Conservation (phyloP, 164 flowering plant species). For the Sedum album region DNA sequence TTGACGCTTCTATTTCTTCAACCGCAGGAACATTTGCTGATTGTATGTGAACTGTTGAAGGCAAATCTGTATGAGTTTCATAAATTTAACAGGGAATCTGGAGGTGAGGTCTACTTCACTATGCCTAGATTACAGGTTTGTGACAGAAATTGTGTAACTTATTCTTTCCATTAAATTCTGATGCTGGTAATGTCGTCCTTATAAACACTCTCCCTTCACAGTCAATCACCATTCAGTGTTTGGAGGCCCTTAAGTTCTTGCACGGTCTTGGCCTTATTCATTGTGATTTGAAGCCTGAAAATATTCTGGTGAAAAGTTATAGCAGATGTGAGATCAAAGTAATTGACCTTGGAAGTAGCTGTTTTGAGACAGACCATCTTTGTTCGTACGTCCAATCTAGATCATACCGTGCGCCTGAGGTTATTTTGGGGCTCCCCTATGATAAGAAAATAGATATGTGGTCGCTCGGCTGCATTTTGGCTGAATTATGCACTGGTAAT, state of each 20-base stretch:
- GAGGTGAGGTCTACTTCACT: slow-evolving; percentile 98
- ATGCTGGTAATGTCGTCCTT: slow-evolving; percentile 12
- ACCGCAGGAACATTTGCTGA: slow-evolving; percentile 87
- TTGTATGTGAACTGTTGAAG: slow-evolving; percentile 97
- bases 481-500: slow-evolving; percentile 97
- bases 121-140: slow-evolving; percentile 98
- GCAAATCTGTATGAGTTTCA: slow-evolving; percentile 97
- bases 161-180: not conserved
- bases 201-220: slow-evolving; percentile 40
- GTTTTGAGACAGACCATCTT: slow-evolving; percentile 15
- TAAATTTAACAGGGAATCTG: slow-evolving; percentile 96
- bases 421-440: slow-evolving; percentile 85
- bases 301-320: slow-evolving; percentile 11
- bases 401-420: slow-evolving; percentile 14
- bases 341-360: slow-evolving; percentile 96
- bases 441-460: slow-evolving; percentile 94
- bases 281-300: slow-evolving; percentile 70
- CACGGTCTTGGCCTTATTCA: slow-evolving; percentile 97
- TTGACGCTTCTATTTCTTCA: not conserved
- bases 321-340: slow-evolving; percentile 77
- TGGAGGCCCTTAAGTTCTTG: slow-evolving; percentile 91
- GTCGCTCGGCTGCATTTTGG: slow-evolving; percentile 99
- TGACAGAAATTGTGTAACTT: slow-evolving; percentile 10
- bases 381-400: slow-evolving; percentile 13
- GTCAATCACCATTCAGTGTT: slow-evolving; percentile 95